These are phyloP conservation scores for Metschnikowia baotianmanensis DNA, from an alignment of 805 yeast genomes.

Conservation along the genomic window DNA sequence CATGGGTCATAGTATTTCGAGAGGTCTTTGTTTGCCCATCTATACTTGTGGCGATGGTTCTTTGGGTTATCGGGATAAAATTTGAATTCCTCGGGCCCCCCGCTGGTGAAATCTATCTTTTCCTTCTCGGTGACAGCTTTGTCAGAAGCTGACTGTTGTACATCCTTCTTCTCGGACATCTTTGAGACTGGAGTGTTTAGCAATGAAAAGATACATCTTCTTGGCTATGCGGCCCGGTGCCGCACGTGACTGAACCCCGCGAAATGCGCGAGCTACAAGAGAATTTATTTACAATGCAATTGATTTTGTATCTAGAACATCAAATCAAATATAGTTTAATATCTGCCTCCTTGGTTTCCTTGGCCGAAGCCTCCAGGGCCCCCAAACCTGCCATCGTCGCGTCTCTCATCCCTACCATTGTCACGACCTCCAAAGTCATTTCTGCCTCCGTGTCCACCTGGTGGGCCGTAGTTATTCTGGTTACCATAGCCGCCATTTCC, in stretches of 20 bases:
- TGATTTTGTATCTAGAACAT: too few species aligned
- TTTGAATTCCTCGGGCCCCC: conserved; percentile 51
- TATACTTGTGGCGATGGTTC: conserved; percentile 60
- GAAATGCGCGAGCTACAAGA: not conserved
- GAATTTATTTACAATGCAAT: not conserved
- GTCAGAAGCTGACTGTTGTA: conserved; percentile 19
- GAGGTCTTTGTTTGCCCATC: conserved; percentile 73
- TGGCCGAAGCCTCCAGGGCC: conserved; percentile 3
- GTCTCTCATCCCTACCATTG: conserved; percentile 6
- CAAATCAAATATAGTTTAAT: conserved; percentile 1
- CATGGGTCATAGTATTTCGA: conserved; percentile 92
- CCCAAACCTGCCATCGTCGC: conserved; percentile 1
- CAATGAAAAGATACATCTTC: too few species aligned
- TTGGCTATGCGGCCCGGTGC: too few species aligned
- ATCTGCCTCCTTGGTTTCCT: conserved; percentile 12
- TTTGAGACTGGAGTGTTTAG: not conserved
- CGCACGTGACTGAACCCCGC: not conserved
- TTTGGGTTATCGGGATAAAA: conserved; percentile 90
- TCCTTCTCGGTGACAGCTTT: conserved; percentile 33
- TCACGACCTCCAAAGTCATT: not conserved
- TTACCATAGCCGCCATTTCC: conserved; percentile 9
- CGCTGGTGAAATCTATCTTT: conserved; percentile 56
- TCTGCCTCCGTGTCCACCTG: not conserved
- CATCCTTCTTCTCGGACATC: conserved; percentile 4
- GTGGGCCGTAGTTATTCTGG: conserved; percentile 3